Percentiles rank a stretch among this genome's conserved stretches.
Conservation (phyloP, 2,329 filamentous ascomycete genomes). For the Apiospora hydei region DNA sequence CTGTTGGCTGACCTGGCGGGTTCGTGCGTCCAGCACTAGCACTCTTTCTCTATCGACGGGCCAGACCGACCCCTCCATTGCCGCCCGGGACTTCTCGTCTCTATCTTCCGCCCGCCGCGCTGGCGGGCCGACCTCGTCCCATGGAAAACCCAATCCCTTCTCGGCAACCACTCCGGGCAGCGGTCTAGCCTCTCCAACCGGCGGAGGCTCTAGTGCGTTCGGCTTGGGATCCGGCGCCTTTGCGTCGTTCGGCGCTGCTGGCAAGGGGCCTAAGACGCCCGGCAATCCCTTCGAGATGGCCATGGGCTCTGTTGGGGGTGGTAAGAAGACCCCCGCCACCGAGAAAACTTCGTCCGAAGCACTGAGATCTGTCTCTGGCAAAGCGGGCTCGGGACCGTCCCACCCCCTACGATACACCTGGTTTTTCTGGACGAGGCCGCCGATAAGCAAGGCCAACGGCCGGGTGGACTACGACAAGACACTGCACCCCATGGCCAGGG, state of each 20-base stretch:
- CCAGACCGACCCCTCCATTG: constrained; percentile 54
- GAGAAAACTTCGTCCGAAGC: constrained; percentile 69
- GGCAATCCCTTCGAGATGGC: constrained; percentile 82
- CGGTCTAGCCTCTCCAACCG: constrained; percentile 78
- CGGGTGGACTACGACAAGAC: constrained; percentile 96
- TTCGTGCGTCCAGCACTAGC: constrained; percentile 66
- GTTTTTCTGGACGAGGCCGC: constrained; percentile 97
- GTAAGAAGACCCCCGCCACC: constrained; percentile 60
- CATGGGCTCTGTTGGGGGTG: constrained; percentile 55
- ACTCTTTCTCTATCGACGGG: constrained; percentile 88
- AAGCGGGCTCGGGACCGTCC: constrained; percentile 51
- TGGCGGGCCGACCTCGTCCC: constrained; percentile 72
- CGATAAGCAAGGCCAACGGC: constrained; percentile 91
- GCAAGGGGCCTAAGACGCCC: constrained; percentile 85
- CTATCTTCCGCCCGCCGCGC: constrained; percentile 61
- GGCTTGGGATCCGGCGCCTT: constrained; percentile 95
- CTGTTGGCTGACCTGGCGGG: not conserved
- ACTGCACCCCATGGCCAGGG: constrained; percentile 82
- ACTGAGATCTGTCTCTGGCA: constrained; percentile 40
- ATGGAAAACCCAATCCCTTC: constrained; percentile 82
- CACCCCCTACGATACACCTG: constrained; percentile 83
- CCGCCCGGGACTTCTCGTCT: constrained; percentile 53
- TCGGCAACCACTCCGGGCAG: constrained; percentile 74
- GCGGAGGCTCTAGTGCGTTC: constrained; percentile 79
- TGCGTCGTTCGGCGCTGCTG: constrained; percentile 84